Base-by-base conservation (phyloP, 106 monocot genomes). In the Acorus gramineus region DNA sequence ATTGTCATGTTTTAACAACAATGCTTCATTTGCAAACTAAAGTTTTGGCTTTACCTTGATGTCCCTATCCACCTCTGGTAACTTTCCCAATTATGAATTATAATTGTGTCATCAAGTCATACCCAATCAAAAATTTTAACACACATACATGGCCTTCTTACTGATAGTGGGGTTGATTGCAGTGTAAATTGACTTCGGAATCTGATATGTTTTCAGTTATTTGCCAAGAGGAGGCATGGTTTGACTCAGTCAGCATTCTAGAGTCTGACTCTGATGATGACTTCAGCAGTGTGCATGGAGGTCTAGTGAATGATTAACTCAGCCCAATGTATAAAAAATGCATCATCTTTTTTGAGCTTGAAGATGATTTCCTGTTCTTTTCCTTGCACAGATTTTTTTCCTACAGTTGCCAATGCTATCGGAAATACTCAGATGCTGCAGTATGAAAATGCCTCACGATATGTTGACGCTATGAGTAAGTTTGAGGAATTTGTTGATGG, bases 221-320 rank as follows among this genome's bases (percentile, higher is more conserved):
- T 52, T 77, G 85, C 65, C 74, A 85, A 72, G 85, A 89, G 55
- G 89, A 89, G 44, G 68, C 68, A 68, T 89, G 89, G 89, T 85
- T 85, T 70, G 85, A 89, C 63, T 85, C 82, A 58, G 46, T 77
- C 28, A 85, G 89, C 63, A 85, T 85, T 67, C 44, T 85, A 14
- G 89, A 78, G 44, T 85, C 89, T 57, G 89, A 89, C 75, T 80
- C 79, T 45, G 85, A 85, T 58, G 85, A 89, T 69, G 89, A 89
- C 55, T 82, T 77, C 66, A 82, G 47, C 47, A 85, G 89, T 57
- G 74, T 80, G 10, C 77, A 75, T 78, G 89, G 82, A 77, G 79
- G 85, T 87, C 62, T 11, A 11, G 2, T 49, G 7, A 4, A 46
- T 12, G 7, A 14, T 4, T 56, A 4, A 57, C 7, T 50, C 9